Base-by-base conservation (phyloP, 208 protist genomes). In the Leishmania turanica region DNA sequence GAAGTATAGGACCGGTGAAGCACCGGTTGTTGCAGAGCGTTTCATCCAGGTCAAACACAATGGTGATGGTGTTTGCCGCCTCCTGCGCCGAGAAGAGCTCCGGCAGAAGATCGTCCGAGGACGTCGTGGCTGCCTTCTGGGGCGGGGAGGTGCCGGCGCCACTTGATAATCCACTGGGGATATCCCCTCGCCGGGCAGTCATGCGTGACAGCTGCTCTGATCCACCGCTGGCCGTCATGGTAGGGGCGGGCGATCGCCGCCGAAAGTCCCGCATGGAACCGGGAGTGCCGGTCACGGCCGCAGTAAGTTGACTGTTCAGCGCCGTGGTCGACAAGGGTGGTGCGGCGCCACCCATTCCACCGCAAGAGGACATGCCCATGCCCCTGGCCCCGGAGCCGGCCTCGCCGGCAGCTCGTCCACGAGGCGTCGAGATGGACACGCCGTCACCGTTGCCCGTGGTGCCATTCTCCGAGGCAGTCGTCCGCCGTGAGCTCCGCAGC, bases 11-110 rank as follows among this genome's bases (percentile, higher is more conserved):
- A 1, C 91, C 84, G 15, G 88, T 89, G 54, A 88, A 53, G 62
- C 79, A 79, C 80, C 93, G 92, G 78, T 98, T 98, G 83, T 96
- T 96, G 79, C 91, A 96, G 58, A 98, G 86, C 42, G 95, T 98
- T 81, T 98, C 95, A 78, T 98, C 95, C 19, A 98, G 84, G 85
- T 98, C 95, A 78, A 98, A 97, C 56, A 98, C 95, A 66, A 98
- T 88, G 51, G 94, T 97, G 42, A 93, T 85, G 34, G 92, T 96
- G 65, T 88, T 85, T 17, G 90, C 89, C 17, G 81, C 82, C 78
- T 94, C 92, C 53, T 75, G 73, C 0, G 79, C 47, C 4, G 84
- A 86, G 68, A 82, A 31, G 19, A 97, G 84, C 45, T 73, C 77
- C 1, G 90, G 90, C 54, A 92, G 80, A 34, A 93, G 86, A 49